Percentiles rank a stretch among this genome's conserved stretches.
Conservation (phyloP, 257 asterid genomes). For the Parsonsia alboflavescens region DNA sequence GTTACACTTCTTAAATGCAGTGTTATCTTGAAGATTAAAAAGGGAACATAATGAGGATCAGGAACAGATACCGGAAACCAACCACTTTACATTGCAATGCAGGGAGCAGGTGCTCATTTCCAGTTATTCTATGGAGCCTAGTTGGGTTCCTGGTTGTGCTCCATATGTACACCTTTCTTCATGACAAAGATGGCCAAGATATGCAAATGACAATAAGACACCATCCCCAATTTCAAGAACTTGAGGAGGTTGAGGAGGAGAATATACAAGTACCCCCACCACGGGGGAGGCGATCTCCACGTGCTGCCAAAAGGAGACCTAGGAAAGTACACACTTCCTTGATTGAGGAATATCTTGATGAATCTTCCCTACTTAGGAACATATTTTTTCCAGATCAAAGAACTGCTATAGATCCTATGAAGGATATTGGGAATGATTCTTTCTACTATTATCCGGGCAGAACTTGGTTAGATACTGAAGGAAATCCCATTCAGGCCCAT, state of each 20-base stretch:
- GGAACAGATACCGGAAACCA: constrained; percentile 64
- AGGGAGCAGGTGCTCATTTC: constrained; percentile 67
- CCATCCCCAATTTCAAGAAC: constrained; percentile 47
- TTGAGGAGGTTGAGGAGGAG: constrained; percentile 85
- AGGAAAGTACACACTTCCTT: constrained; percentile 48
- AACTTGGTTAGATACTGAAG: constrained; percentile 90
- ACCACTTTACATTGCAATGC: constrained; percentile 72
- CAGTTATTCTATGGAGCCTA: constrained; percentile 48
- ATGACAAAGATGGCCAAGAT: constrained; percentile 28
- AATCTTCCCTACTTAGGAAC: constrained; percentile 75
- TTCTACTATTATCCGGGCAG: constrained; percentile 70
- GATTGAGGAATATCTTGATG: constrained; percentile 87
- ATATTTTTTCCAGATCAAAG: constrained; percentile 65
- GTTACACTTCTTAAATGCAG: constrained; percentile 48
- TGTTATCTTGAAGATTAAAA: constrained; percentile 49
- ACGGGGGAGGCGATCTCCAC: constrained; percentile 76
- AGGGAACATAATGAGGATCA: constrained; percentile 61
- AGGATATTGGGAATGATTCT: constrained; percentile 43
- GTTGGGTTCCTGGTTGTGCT: constrained; percentile 61
- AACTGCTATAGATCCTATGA: constrained; percentile 58
- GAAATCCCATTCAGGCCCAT: constrained; percentile 96
- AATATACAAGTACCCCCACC: constrained; percentile 72
- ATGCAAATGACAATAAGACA: constrained; percentile 21
- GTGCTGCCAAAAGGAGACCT: constrained; percentile 83
- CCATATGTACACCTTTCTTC: constrained; percentile 48